A percentile compares a stretch with the other conserved stretches of the same genome.
Conservation (phyloP, 2,329 filamentous ascomycete species). For the Colletotrichum gigasporum region DNA sequence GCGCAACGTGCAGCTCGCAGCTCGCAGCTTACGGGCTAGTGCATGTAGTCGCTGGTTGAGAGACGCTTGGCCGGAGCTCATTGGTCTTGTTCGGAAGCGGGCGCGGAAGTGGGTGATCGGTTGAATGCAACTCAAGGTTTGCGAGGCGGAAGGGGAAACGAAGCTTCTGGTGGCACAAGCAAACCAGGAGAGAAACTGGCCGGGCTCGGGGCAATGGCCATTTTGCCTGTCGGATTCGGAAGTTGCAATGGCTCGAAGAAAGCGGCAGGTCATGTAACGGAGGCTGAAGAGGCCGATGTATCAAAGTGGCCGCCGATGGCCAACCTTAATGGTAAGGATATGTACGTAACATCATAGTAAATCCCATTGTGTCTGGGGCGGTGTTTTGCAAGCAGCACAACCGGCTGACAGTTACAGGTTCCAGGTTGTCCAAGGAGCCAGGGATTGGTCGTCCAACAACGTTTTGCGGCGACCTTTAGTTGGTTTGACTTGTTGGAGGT, state of each 20-base stretch:
- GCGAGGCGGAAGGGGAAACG: background rate
- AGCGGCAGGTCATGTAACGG: conserved; percentile 12
- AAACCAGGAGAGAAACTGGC: background rate
- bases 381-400: background rate
- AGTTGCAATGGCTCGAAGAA: background rate
- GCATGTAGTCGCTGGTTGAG: conserved; percentile 1
- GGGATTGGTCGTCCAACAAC: conserved; percentile 12
- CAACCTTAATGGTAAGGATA: conserved; percentile 18
- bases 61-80: conserved; percentile 2
- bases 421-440: background rate
- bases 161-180: no score
- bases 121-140: background rate
- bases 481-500: conserved; percentile 7
- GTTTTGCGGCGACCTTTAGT: conserved; percentile 22
- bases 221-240: conserved; percentile 15
- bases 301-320: conserved; percentile 6
- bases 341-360: no score
- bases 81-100: conserved; percentile 2
- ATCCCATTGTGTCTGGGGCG: conserved; percentile 5
- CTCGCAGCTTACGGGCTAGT: conserved; percentile 6
- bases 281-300: conserved; percentile 9
- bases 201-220: background rate
- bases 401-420: background rate
- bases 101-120: conserved; percentile 1
- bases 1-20: conserved; percentile 12